A percentile compares a stretch with the other conserved stretches of the same genome.
phyloP scores from a whole-genome alignment of 2,329 filamentous ascomycete species.

The Massarina eburnea region DNA sequence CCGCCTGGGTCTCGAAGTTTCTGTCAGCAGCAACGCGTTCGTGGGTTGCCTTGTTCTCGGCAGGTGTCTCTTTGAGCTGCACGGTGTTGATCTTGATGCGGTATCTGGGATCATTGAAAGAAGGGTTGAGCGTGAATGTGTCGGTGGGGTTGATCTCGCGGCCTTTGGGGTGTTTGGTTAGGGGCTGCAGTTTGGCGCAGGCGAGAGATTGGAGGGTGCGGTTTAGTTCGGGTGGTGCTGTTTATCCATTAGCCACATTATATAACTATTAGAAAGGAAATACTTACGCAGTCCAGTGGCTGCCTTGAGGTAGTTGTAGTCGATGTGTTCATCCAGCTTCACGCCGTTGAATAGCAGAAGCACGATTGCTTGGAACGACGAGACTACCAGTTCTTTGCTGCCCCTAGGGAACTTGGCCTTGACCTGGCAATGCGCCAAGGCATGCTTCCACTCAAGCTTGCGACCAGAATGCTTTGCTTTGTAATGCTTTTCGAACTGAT shows the following conservation, averaged over 20 bases:
- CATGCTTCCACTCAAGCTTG: slow-evolving; percentile 87
- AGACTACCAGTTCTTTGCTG: slow-evolving; percentile 84
- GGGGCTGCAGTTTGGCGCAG: slow-evolving; percentile 82
- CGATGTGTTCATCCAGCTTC: slow-evolving; percentile 62
- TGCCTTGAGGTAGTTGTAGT: slow-evolving; percentile 73
- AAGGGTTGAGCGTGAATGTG: slow-evolving; percentile 78
- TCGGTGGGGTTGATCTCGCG: slow-evolving; percentile 78
- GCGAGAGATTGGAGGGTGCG: slow-evolving; percentile 94
- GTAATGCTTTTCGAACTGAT: slow-evolving; percentile 84
- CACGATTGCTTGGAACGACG: slow-evolving; percentile 88
- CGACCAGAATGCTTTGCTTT: slow-evolving; percentile 86
- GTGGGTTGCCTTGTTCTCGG: slow-evolving; percentile 93
- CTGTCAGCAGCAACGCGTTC: slow-evolving; percentile 85
- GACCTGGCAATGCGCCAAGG: slow-evolving; percentile 86
- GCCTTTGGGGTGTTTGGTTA: slow-evolving; percentile 82
- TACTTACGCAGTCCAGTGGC: slow-evolving; percentile 70
- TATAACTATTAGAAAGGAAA: not conserved
- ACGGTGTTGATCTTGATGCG: slow-evolving; percentile 99
- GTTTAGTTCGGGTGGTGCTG: slow-evolving; percentile 73
- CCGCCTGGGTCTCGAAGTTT: slow-evolving; percentile 95
- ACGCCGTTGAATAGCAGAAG: slow-evolving; percentile 85
- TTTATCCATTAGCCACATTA: slow-evolving; percentile 12
- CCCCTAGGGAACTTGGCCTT: slow-evolving; percentile 79
- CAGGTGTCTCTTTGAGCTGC: slow-evolving; percentile 91
- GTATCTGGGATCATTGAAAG: slow-evolving; percentile 78